These are phyloP conservation scores for Amaranthus cruentus DNA, from an alignment of 148 eudicot species.

Conservation along the genomic window DNA sequence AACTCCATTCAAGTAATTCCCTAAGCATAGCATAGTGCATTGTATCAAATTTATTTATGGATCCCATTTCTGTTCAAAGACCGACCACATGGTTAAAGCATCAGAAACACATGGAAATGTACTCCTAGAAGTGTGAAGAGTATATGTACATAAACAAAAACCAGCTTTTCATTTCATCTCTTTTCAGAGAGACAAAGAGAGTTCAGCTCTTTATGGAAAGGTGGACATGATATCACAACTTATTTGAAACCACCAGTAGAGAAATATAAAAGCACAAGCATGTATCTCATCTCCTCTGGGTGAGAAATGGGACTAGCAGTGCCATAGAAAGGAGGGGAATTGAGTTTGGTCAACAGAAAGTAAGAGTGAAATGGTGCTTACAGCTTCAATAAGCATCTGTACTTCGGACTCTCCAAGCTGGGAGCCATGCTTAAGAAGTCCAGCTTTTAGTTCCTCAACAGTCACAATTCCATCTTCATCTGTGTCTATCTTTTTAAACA, in stretches of 20 bases:
- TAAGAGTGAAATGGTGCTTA: constrained; percentile 27
- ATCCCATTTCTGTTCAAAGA: too few species aligned
- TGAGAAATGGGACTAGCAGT: not conserved
- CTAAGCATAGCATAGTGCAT: not conserved
- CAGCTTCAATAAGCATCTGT: constrained; percentile 90
- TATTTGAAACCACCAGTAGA: too few species aligned
- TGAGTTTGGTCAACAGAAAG: not conserved
- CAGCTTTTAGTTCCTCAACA: constrained; percentile 70
- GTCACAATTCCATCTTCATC: constrained; percentile 79
- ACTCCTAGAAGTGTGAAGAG: too few species aligned
- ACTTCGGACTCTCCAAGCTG: constrained; percentile 85
- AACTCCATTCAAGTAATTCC: not conserved
- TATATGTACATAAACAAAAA: not conserved
- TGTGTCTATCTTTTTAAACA: constrained; percentile 77
- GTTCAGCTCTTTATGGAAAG: not conserved
- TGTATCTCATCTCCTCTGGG: not conserved
- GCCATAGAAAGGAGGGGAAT: not conserved
- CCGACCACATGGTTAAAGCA: too few species aligned
- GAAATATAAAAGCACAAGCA: not conserved
- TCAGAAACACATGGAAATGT: too few species aligned
- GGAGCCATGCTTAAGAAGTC: constrained; percentile 63
- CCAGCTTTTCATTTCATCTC: not conserved
- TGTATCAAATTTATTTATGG: too few species aligned
- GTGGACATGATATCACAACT: not conserved
- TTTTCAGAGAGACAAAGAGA: not conserved